A percentile compares a stretch with the other conserved stretches of the same genome.
phyloP scores from a whole-genome alignment of 129 eudicot genomes.

The Kitagawia praeruptora region DNA sequence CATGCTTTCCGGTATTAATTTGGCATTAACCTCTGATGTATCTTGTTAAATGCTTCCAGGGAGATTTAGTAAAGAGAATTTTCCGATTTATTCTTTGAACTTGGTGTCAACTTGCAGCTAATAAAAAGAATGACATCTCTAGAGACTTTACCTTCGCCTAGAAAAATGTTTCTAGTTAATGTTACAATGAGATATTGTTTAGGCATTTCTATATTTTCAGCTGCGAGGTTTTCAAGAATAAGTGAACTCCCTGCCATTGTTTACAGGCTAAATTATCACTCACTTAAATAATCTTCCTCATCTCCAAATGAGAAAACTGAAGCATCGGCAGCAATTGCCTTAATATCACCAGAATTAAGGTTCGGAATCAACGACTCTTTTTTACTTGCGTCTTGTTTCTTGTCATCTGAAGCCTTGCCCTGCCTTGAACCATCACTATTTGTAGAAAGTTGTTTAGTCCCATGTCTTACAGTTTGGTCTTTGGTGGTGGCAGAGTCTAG shows the following conservation, averaged over 20 bases:
- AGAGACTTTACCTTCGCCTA: neutral
- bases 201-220: neutral
- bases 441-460: constrained; percentile 41
- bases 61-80: too few species aligned
- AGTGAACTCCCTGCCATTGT: neutral
- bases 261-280: constrained; percentile 21
- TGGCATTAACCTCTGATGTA: too few species aligned
- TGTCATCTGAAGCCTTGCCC: constrained; percentile 20
- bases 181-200: neutral
- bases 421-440: constrained; percentile 26
- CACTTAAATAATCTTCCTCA: constrained; percentile 76
- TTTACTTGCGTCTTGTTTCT: constrained; percentile 15
- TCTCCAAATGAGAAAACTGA: constrained; percentile 94
- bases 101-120: too few species aligned
- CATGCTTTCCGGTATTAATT: too few species aligned
- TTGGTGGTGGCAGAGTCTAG: constrained; percentile 19
- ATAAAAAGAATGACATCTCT: too few species aligned
- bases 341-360: constrained; percentile 57
- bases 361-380: constrained; percentile 23
- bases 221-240: neutral
- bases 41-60: too few species aligned
- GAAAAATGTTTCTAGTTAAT: neutral
- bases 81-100: too few species aligned
- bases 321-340: constrained; percentile 97
- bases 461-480: constrained; percentile 19